A percentile compares a stretch with the other conserved stretches of the same genome.
These are phyloP conservation scores for Pelargonium myrrhifolium DNA, from an alignment of 441 rosid species.

Conservation along the genomic window DNA sequence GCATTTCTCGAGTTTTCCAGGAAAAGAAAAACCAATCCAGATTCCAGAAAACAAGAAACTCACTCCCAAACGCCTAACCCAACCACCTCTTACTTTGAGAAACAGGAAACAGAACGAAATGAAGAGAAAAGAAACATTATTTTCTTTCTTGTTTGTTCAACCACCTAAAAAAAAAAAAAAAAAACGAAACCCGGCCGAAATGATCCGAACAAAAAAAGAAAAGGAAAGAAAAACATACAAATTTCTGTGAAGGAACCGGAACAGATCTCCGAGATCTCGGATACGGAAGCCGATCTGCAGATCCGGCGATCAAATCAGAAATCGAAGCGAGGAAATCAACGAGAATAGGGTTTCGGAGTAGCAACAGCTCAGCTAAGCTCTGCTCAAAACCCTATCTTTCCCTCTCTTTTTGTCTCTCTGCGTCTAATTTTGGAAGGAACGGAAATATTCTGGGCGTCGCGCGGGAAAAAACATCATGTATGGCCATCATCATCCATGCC, in stretches of 20 bases:
- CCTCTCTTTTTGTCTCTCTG: conserved; percentile 2
- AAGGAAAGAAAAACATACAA: background rate
- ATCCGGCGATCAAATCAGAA: conserved; percentile 18
- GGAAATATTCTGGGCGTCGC: conserved; percentile 26
- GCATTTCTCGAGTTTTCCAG: background rate
- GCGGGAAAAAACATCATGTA: conserved; percentile 63
- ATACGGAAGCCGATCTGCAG: conserved; percentile 15
- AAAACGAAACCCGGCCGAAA: no score
- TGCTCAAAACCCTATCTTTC: conserved; percentile 28
- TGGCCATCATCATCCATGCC: conserved; percentile 8
- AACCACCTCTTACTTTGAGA: background rate
- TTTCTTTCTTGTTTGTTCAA: no score
- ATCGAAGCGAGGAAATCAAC: conserved; percentile 5
- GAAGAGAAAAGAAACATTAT: background rate
- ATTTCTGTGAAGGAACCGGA: background rate
- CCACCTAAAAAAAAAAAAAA: background rate
- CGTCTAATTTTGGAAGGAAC: background rate
- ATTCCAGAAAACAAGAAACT: no score
- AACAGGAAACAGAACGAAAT: conserved; percentile 9
- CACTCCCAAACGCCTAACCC: no score
- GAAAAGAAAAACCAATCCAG: background rate
- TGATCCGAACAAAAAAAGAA: no score
- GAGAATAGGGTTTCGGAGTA: conserved; percentile 10
- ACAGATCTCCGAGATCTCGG: conserved; percentile 5
- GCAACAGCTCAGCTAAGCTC: conserved; percentile 5